Evolutionary conservation across 2,329 filamentous ascomycete genomes (phyloP).

Genomic region (Fusarium mundagurra): DNA sequence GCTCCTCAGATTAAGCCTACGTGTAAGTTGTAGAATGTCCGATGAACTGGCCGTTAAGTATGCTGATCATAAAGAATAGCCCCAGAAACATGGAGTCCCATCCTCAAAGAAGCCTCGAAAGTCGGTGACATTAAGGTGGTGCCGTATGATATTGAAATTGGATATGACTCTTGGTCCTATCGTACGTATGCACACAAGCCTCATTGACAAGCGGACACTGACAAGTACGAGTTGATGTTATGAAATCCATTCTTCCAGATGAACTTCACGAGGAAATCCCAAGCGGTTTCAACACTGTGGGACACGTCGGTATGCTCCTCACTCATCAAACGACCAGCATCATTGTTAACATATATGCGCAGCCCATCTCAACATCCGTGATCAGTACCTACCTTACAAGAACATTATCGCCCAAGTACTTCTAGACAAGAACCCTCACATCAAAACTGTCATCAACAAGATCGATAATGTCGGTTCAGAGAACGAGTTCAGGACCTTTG

Average conservation of each 20-base stretch:
- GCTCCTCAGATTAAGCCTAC: slow-evolving; percentile 64
- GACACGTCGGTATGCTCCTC: slow-evolving; percentile 76
- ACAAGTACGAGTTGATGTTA: slow-evolving; percentile 74
- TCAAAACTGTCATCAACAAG: slow-evolving; percentile 96
- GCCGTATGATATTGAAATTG: slow-evolving; percentile 78
- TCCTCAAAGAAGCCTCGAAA: slow-evolving; percentile 74
- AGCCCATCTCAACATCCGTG: slow-evolving; percentile 91
- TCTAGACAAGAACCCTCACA: slow-evolving; percentile 84
- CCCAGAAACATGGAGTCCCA: slow-evolving; percentile 78
- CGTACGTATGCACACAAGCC: slow-evolving; percentile 57
- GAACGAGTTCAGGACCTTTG: slow-evolving; percentile 90
- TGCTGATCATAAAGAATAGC: slow-evolving; percentile 42
- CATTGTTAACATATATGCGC: slow-evolving; percentile 21
- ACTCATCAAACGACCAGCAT: background rate
- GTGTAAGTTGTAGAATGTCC: slow-evolving; percentile 49
- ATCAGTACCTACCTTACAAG: slow-evolving; percentile 86
- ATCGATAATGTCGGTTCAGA: slow-evolving; percentile 85
- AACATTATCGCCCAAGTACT: slow-evolving; percentile 85
- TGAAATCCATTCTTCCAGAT: slow-evolving; percentile 81
- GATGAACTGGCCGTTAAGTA: background rate
- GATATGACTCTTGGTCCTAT: slow-evolving; percentile 89
- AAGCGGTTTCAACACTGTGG: slow-evolving; percentile 85
- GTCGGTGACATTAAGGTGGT: slow-evolving; percentile 75
- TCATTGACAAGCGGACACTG: slow-evolving; percentile 9
- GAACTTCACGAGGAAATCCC: slow-evolving; percentile 84